Base-by-base conservation (phyloP, 441 rosid species). In the Croton laevigatus region DNA sequence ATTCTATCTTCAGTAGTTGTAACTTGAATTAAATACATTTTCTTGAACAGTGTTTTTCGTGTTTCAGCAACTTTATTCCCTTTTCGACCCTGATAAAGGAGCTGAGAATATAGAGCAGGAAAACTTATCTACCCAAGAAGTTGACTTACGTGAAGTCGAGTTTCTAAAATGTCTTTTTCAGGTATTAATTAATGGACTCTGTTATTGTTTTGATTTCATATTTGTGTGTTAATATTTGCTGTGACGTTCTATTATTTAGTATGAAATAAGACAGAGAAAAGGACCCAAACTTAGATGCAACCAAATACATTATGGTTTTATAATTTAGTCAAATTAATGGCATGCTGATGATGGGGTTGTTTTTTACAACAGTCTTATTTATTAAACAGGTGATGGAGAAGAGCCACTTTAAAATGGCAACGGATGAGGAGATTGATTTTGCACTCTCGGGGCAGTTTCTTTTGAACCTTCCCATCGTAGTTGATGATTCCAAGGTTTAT, bases 401-500 rank as follows among this genome's bases (percentile, higher is more conserved):
- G 84, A 94, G 98, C 80, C 88, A 91, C 79, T 94, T 94, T 78
- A 94, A 91, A 81, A 79, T 91, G 73, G 77, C 89, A 76, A 80
- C 91, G 1, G 80, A 91, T 75, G 96, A 87, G 38, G 98, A 94
- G 79, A 85, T 89, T 74, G 85, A 85, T 42, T 82, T 88, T 76
- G 98, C 97, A 46, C 92, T 73, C 66, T 81, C 95, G 34, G 97
- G 88, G 59, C 94, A 90, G 66, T 94, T 91, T 76, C 96, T 84
- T 73, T 81, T 90, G 65, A 84, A 88, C 83, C 91, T 94, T 71
- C 95, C 94, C 54, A 89, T 94, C 68, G 75, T 71, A 44, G 95
- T 94, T 75, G 84, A 94, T 72, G 97, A 91, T 71, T 65, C 91
- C 44, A 94, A 91, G 96, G 98, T 91, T 59, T 59, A 71, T 58